Conservation (phyloP, 495 filamentous ascomycete genomes). For the Glutinoglossum americanum region DNA sequence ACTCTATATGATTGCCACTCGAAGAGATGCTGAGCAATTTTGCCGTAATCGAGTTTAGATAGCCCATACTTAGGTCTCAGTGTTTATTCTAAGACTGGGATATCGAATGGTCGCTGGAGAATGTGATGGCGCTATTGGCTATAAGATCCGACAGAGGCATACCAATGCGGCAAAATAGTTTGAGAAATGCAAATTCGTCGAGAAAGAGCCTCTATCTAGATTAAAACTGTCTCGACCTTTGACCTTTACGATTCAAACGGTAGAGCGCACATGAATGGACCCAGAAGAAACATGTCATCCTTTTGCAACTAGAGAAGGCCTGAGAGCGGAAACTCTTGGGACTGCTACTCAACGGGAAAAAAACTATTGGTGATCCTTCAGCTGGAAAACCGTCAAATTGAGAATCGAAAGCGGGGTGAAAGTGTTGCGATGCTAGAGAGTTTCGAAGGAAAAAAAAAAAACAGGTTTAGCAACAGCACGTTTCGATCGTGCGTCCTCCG, state of each 20-base stretch:
- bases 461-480: conserved; percentile 3
- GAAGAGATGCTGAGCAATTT: conserved; percentile 5
- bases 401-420: neutral
- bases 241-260: too few species aligned
- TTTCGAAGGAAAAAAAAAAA: conserved; percentile 2
- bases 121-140: neutral
- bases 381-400: too few species aligned
- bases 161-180: too few species aligned
- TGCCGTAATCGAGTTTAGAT: neutral
- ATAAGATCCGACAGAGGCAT: neutral
- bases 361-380: too few species aligned
- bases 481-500: conserved; percentile 7
- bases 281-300: too few species aligned
- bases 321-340: too few species aligned
- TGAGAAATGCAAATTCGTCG: too few species aligned
- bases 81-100: neutral
- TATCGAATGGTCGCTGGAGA: neutral
- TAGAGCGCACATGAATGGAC: too few species aligned
- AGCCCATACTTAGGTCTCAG: neutral
- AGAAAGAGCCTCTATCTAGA: too few species aligned
- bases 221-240: too few species aligned
- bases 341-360: too few species aligned
- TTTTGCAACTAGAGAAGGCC: neutral
- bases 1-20: conserved; percentile 9
- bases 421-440: neutral